phyloP scores from a whole-genome alignment of 2,329 filamentous ascomycete species.

The Dendrostoma leiphaemia region DNA sequence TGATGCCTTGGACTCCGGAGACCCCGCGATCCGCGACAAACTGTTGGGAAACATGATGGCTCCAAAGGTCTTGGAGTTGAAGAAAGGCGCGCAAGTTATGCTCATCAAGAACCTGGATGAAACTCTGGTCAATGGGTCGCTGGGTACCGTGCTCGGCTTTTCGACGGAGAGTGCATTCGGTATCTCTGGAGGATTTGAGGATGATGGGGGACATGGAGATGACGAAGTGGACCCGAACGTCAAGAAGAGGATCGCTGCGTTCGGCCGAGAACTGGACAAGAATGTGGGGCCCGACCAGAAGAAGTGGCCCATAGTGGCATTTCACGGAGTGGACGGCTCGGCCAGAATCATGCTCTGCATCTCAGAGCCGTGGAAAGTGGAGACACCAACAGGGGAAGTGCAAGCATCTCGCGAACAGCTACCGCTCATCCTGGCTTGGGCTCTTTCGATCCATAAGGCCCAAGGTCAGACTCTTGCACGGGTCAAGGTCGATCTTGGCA shows the following conservation, averaged over 20 bases:
- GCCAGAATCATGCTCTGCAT: constrained; percentile 76
- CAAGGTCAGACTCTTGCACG: constrained; percentile 92
- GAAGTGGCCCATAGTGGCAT: constrained; percentile 81
- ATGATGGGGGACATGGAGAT: constrained; percentile 30
- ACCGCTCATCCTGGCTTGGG: constrained; percentile 94
- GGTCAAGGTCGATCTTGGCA: constrained; percentile 90
- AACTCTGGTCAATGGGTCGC: constrained; percentile 86
- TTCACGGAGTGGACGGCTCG: constrained; percentile 75
- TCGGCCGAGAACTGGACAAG: constrained; percentile 40
- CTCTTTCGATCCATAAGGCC: constrained; percentile 95
- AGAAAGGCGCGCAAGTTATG: constrained; percentile 96
- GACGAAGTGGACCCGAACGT: constrained; percentile 36
- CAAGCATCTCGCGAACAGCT: constrained; percentile 82
- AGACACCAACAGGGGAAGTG: constrained; percentile 91
- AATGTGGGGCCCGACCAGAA: constrained; percentile 39
- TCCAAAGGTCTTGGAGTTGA: constrained; percentile 74
- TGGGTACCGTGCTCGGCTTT: constrained; percentile 82
- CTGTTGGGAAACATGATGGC: constrained; percentile 91
- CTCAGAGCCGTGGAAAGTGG: constrained; percentile 92
- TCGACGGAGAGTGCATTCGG: constrained; percentile 52
- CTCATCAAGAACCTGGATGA: constrained; percentile 99
- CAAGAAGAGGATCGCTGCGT: constrained; percentile 56
- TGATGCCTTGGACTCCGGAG: constrained; percentile 74
- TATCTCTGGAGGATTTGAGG: constrained; percentile 33
- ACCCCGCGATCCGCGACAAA: constrained; percentile 69